phyloP scores from a whole-genome alignment of 129 eudicot genomes.

The Flaveria brownii region DNA sequence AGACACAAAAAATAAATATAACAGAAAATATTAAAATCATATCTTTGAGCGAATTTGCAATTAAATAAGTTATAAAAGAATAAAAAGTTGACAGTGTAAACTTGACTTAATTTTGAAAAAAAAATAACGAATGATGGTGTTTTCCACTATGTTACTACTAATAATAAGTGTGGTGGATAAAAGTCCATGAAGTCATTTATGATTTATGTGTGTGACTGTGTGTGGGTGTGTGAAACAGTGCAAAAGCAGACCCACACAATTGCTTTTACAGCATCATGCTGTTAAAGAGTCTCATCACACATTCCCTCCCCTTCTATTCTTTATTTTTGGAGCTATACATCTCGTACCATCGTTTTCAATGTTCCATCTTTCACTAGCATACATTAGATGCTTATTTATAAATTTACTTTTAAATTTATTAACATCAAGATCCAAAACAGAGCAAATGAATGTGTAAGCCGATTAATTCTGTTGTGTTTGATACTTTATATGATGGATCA shows the following conservation, averaged over 20 bases:
- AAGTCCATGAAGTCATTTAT: slow-evolving; percentile 4
- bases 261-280: slow-evolving; percentile 36
- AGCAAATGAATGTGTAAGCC: too few relatives aligned
- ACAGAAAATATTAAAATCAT: neutral
- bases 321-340: slow-evolving; percentile 36
- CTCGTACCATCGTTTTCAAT: slow-evolving; percentile 33
- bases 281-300: slow-evolving; percentile 44
- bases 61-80: neutral
- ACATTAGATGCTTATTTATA: neutral
- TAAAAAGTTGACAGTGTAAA: slow-evolving; percentile 15
- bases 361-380: slow-evolving; percentile 17
- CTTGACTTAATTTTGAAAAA: slow-evolving; percentile 18
- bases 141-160: slow-evolving; percentile 25
- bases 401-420: neutral
- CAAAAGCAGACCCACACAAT: slow-evolving; percentile 21
- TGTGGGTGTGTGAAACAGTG: slow-evolving; percentile 1
- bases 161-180: slow-evolving; percentile 7
- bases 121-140: slow-evolving; percentile 25
- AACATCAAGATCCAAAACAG: too few relatives aligned
- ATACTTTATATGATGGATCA: too few relatives aligned
- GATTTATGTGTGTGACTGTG: neutral
- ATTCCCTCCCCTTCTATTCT: slow-evolving; percentile 42
- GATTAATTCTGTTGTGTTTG: too few relatives aligned
- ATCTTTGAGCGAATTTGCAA: neutral
- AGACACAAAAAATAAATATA: neutral